Evolutionary conservation across 176 grass and related monocot genomes (phyloP).

Genomic region (Zea mays): Zm-B73-REFERENCE-NAM-5.0 NC_050100.1:26411001-26411500

Average conservation of each 20-base stretch:
- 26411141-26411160: neutral
- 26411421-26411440: neutral
- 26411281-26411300: neutral
- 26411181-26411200: neutral
- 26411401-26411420: neutral
- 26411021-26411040: too few relatives aligned
- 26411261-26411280: neutral
- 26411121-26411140: conserved; percentile 1
- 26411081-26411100: neutral
- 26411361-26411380: neutral
- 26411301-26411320: neutral
- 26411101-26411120: neutral
- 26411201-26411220: neutral
- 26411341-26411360: neutral
- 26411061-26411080: neutral
- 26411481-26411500: neutral
- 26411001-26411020: too few relatives aligned
- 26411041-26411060: too few relatives aligned
- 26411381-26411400: neutral
- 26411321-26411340: neutral
- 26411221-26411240: neutral
- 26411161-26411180: neutral
- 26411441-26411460: neutral
- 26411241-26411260: neutral
- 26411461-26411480: neutral